phyloP scores from a whole-genome alignment of 169 alveolate genomes.

The Eimeria necatrix region DNA sequence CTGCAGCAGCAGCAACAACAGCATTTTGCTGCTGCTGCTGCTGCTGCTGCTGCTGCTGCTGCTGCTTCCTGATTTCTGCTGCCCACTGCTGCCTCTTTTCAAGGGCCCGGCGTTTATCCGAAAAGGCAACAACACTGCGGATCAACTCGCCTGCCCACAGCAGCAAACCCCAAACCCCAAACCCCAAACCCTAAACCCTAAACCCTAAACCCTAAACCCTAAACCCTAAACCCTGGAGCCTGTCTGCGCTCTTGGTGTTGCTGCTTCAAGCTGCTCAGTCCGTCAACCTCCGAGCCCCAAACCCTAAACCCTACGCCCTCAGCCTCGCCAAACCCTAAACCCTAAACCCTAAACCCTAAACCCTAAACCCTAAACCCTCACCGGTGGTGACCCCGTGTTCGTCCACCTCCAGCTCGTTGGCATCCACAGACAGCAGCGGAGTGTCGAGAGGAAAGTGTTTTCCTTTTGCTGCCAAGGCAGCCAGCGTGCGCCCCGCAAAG shows the following conservation, averaged over 20 bases:
- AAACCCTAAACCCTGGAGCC: slow-evolving; percentile 43
- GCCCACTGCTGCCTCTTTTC: slow-evolving; percentile 11
- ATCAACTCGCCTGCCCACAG: slow-evolving; percentile 25
- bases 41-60: slow-evolving; percentile 21
- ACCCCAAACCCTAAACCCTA: slow-evolving; percentile 45
- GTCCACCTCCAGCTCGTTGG: slow-evolving; percentile 7
- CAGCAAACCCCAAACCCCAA: no score
- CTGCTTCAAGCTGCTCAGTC: not conserved
- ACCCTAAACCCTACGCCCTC: slow-evolving; percentile 26
- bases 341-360: slow-evolving; percentile 50
- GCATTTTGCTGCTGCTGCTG: not conserved
- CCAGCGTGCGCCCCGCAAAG: not conserved
- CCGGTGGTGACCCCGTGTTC: slow-evolving; percentile 24
- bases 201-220: slow-evolving; percentile 7
- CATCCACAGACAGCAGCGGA: slow-evolving; percentile 34
- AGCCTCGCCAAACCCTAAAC: slow-evolving; percentile 30
- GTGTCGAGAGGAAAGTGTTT: not conserved
- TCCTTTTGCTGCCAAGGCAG: slow-evolving; percentile 20
- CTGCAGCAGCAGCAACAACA: slow-evolving; percentile 18
- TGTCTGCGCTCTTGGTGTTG: no score
- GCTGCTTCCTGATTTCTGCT: not conserved
- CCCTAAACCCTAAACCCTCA: slow-evolving; percentile 61
- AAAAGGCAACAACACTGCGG: slow-evolving; percentile 4
- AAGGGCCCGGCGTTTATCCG: slow-evolving; percentile 33
- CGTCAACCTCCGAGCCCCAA: not conserved